A percentile compares a stretch with the other conserved stretches of the same genome.
These are phyloP conservation scores for Ophiostoma ulmi DNA, from an alignment of 2,329 filamentous ascomycete genomes.

Conservation along the genomic window DNA sequence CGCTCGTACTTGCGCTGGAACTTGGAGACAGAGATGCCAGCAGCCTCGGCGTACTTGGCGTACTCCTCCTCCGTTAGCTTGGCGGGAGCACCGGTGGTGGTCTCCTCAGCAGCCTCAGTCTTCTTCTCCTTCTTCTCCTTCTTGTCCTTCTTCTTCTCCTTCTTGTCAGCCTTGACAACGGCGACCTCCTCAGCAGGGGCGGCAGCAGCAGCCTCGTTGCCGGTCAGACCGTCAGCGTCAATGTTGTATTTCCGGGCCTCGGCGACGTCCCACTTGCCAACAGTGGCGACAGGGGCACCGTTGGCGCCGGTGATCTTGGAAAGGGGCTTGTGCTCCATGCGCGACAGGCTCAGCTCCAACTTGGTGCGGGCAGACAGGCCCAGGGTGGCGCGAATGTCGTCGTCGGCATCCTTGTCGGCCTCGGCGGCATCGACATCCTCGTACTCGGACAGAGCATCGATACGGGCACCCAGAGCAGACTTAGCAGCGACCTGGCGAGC, in stretches of 20 bases:
- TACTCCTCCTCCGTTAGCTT: slow-evolving; percentile 54
- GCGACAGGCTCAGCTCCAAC: slow-evolving; percentile 70
- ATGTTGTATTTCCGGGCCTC: slow-evolving; percentile 91
- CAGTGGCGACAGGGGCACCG: slow-evolving; percentile 40
- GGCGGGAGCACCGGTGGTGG: slow-evolving; percentile 25
- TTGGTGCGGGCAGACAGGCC: slow-evolving; percentile 67
- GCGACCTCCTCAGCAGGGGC: slow-evolving; percentile 32
- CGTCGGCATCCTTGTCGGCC: slow-evolving; percentile 55
- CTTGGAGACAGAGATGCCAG: slow-evolving; percentile 67
- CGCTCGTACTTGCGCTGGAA: slow-evolving; percentile 74
- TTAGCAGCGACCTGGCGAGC: slow-evolving; percentile 94
- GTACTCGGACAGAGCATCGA: slow-evolving; percentile 82
- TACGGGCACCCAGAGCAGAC: slow-evolving; percentile 84
- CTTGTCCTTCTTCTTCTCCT: slow-evolving; percentile 29
- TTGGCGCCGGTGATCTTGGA: slow-evolving; percentile 43
- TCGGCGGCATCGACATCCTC: slow-evolving; percentile 60
- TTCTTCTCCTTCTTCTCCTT: slow-evolving; percentile 26
- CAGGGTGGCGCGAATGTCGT: slow-evolving; percentile 81
- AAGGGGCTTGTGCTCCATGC: slow-evolving; percentile 84
- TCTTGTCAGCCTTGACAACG: slow-evolving; percentile 40
- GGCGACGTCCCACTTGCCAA: slow-evolving; percentile 83
- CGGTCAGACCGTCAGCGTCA: slow-evolving; percentile 79
- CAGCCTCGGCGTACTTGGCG: slow-evolving; percentile 57
- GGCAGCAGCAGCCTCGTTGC: slow-evolving; percentile 58
- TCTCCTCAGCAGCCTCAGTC: slow-evolving; percentile 20